Percentiles rank a stretch among this genome's conserved stretches.
These are phyloP conservation scores for Exophiala oligosperma DNA, from an alignment of 2,329 filamentous ascomycete genomes.

Conservation along the genomic window DNA sequence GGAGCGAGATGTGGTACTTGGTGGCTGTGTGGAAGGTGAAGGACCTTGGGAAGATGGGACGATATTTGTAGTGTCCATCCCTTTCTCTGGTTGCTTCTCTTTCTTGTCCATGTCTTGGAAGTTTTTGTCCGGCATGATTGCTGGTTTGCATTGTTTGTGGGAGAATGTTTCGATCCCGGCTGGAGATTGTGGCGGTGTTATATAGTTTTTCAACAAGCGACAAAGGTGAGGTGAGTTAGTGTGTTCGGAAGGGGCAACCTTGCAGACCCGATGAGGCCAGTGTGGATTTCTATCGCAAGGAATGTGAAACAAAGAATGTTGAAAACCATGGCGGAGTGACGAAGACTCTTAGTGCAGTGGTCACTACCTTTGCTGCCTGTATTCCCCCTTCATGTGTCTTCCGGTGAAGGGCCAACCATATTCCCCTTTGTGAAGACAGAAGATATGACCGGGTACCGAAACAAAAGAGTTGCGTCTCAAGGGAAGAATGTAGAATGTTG, in stretches of 20 bases:
- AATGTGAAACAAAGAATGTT: no score
- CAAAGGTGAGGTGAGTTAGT: not conserved
- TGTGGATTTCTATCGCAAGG: no score
- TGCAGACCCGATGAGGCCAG: no score
- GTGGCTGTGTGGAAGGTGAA: no score
- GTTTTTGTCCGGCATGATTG: constrained; percentile 1
- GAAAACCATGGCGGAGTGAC: no score
- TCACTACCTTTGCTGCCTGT: no score
- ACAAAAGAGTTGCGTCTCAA: not conserved
- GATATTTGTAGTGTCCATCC: not conserved
- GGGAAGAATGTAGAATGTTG: not conserved
- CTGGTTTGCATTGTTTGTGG: not conserved
- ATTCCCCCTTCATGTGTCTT: no score
- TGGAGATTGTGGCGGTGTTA: constrained; percentile 3
- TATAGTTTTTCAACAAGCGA: not conserved
- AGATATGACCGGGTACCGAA: not conserved
- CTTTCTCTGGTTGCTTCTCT: not conserved
- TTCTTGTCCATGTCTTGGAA: constrained; percentile 7
- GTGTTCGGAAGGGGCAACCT: not conserved
- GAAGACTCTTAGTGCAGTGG: no score
- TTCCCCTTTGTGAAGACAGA: not conserved
- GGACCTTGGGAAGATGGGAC: no score
- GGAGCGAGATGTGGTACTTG: no score
- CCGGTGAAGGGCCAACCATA: not conserved
- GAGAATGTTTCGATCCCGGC: constrained; percentile 5